Conservation (phyloP, 805 yeast genomes). For the Lipomyces starkeyi region DNA sequence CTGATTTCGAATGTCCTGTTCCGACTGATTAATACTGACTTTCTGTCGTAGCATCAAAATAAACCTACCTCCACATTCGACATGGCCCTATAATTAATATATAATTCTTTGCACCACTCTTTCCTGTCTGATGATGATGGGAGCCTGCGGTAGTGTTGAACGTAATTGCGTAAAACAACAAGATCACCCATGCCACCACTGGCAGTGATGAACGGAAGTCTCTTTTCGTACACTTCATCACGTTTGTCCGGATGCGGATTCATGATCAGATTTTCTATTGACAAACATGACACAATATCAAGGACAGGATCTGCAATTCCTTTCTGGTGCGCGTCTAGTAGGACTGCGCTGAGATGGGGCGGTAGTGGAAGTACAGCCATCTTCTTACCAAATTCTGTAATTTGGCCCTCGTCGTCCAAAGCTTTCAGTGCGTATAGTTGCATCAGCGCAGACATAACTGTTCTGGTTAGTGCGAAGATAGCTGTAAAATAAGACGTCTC, state of each 20-base stretch:
- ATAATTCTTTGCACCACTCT: constrained; percentile 83
- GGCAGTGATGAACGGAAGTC: constrained; percentile 74
- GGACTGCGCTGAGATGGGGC: constrained; percentile 89
- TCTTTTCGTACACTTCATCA: constrained; percentile 80
- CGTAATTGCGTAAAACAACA: constrained; percentile 77
- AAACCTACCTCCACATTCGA: constrained; percentile 56
- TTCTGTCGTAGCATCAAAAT: background rate
- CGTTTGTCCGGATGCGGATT: constrained; percentile 81
- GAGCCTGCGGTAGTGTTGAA: constrained; percentile 59
- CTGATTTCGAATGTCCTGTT: constrained; percentile 71
- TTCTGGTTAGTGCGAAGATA: background rate
- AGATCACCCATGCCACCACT: constrained; percentile 81
- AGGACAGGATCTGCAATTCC: constrained; percentile 62
- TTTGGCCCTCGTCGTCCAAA: constrained; percentile 71
- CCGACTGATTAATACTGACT: background rate
- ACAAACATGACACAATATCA: constrained; percentile 89
- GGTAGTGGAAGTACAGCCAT: constrained; percentile 90
- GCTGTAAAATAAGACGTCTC: background rate
- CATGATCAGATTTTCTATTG: constrained; percentile 85
- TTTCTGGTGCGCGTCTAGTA: constrained; percentile 67
- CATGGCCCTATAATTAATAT: constrained; percentile 79
- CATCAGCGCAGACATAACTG: constrained; percentile 70
- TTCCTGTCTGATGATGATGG: constrained; percentile 61
- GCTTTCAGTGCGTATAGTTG: constrained; percentile 83
- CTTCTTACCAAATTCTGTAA: constrained; percentile 79